These are phyloP conservation scores for Lavandula angustifolia DNA, from an alignment of 257 asterid genomes.

Conservation along the genomic window DNA sequence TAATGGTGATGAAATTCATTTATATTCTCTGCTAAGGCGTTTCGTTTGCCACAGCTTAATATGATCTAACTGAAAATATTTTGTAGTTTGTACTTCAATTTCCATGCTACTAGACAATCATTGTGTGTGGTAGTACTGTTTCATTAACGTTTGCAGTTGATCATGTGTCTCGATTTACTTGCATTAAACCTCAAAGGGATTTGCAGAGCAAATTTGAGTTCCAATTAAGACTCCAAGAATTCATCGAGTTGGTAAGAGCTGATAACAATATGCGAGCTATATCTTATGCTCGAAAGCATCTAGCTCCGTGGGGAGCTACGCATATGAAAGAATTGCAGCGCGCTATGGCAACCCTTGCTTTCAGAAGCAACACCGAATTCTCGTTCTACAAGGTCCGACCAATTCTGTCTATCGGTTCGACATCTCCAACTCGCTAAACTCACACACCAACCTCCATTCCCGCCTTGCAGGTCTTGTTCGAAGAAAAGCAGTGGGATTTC, in stretches of 20 bases:
- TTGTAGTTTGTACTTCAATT: too few species aligned
- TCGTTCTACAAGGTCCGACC: conserved; percentile 72
- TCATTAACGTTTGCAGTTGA: conserved; percentile 18
- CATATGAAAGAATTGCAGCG: conserved; percentile 96
- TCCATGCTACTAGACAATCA: neutral
- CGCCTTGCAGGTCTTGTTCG: conserved; percentile 73
- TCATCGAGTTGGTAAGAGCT: conserved; percentile 84
- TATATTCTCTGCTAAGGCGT: too few species aligned
- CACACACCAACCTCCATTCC: conserved; percentile 15
- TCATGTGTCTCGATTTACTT: conserved; percentile 19
- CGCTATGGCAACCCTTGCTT: conserved; percentile 88
- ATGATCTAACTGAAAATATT: too few species aligned
- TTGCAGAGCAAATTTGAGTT: conserved; percentile 96
- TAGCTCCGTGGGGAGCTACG: conserved; percentile 92
- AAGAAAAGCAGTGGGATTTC: conserved; percentile 88
- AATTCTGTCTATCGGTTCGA: neutral
- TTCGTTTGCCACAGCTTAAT: too few species aligned
- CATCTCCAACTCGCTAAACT: conserved; percentile 6
- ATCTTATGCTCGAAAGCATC: conserved; percentile 80
- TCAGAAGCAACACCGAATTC: conserved; percentile 83
- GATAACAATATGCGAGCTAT: conserved; percentile 77
- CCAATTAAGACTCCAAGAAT: conserved; percentile 94
- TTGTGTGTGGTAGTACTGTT: conserved; percentile 8
- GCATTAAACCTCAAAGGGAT: conserved; percentile 26
- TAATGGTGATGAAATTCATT: too few species aligned